phyloP scores from a whole-genome alignment of 78 protist genomes.

The Pigoraptor vietnamica region DNA sequence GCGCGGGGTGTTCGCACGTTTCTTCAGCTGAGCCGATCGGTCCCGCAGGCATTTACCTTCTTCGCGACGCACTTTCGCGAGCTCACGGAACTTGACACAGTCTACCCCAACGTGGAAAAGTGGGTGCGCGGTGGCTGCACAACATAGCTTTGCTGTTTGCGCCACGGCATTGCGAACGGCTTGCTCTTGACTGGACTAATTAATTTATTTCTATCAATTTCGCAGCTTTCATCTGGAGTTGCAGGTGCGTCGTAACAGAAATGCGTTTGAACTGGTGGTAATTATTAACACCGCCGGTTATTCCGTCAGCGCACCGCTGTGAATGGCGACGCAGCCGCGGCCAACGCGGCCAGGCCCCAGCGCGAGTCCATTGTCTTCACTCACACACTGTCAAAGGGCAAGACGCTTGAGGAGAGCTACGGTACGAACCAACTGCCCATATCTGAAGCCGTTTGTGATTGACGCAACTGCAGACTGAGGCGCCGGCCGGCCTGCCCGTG shows the following conservation, averaged over 20 bases:
- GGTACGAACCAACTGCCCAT: too few species aligned
- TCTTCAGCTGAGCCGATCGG: background rate
- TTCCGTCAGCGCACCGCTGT: background rate
- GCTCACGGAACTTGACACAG: background rate
- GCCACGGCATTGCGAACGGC: too few species aligned
- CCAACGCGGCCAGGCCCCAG: too few species aligned
- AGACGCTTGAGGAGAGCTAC: background rate
- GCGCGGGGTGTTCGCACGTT: too few species aligned
- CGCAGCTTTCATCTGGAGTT: background rate
- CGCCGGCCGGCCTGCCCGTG: too few species aligned
- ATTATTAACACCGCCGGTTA: too few species aligned
- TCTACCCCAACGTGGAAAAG: slow-evolving; percentile 2
- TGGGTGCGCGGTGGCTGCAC: background rate
- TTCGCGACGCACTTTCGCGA: background rate
- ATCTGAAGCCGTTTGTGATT: too few species aligned
- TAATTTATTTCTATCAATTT: too few species aligned
- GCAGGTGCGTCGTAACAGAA: background rate
- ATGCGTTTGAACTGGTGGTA: too few species aligned
- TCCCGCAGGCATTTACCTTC: background rate
- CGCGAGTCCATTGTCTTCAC: background rate
- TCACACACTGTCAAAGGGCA: background rate
- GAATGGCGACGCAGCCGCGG: background rate
- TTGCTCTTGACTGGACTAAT: too few species aligned
- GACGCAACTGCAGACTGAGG: too few species aligned
- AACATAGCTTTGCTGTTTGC: too few species aligned